Conservation (phyloP, 2,329 filamentous ascomycete species). For the Fusarium concolor region DNA sequence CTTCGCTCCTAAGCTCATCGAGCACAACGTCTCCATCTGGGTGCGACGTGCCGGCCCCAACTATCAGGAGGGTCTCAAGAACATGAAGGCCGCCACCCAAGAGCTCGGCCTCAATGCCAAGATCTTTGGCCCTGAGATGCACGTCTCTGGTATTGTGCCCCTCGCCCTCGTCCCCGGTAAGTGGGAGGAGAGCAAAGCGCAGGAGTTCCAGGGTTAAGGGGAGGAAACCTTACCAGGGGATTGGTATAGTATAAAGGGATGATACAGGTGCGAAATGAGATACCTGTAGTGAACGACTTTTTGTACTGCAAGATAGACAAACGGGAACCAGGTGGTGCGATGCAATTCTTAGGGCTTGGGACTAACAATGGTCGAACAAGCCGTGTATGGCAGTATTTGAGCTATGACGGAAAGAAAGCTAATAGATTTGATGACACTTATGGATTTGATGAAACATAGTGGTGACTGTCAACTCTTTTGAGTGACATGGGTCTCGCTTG, state of each 20-base stretch:
- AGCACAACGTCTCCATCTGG: conserved; percentile 99
- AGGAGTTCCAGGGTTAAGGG: conserved; percentile 70
- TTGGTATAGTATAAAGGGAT: conserved; percentile 36
- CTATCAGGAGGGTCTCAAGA: conserved; percentile 99
- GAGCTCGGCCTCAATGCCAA: conserved; percentile 84
- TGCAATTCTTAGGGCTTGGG: conserved; percentile 43
- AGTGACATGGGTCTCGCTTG: neutral
- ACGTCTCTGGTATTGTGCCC: conserved; percentile 96
- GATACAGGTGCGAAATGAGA: conserved; percentile 38
- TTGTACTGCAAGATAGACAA: conserved; percentile 53
- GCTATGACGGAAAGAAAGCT: conserved; percentile 48
- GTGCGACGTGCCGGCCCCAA: conserved; percentile 89
- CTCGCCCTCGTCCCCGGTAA: conserved; percentile 80
- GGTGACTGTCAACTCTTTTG: neutral
- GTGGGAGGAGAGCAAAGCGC: conserved; percentile 69
- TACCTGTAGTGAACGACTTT: conserved; percentile 44
- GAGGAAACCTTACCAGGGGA: conserved; percentile 17
- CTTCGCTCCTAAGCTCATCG: conserved; percentile 83
- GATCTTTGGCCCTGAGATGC: conserved; percentile 83
- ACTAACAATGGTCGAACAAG: conserved; percentile 39
- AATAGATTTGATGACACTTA: conserved; percentile 48
- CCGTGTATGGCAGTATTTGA: conserved; percentile 48
- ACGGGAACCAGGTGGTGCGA: conserved; percentile 44
- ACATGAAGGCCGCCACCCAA: conserved; percentile 96
- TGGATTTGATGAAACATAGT: conserved; percentile 6